Evolutionary conservation across 164 flowering plant genomes (phyloP).

Genomic region (Aristolochia fimbriata): DNA sequence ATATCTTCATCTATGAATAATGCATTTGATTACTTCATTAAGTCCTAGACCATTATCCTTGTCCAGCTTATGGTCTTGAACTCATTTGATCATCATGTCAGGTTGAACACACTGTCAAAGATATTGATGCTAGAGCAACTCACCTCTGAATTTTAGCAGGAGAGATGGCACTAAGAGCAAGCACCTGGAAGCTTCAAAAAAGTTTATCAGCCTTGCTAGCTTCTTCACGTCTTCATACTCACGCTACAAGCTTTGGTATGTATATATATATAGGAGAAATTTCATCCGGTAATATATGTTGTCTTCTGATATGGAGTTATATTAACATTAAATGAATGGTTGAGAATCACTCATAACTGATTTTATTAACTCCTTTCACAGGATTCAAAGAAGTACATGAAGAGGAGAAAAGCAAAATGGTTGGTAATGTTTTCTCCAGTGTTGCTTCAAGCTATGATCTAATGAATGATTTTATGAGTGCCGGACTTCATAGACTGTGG

Average conservation of each 20-base stretch:
- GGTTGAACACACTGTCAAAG: too few species aligned
- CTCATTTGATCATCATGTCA: too few species aligned
- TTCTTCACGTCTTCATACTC: slow-evolving; percentile 47
- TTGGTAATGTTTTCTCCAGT: slow-evolving; percentile 75
- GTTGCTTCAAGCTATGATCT: slow-evolving; percentile 90
- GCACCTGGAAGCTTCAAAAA: slow-evolving; percentile 16
- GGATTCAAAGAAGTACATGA: slow-evolving; percentile 86
- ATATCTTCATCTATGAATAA: too few species aligned
- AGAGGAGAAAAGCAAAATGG: slow-evolving; percentile 79
- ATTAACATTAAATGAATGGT: background rate
- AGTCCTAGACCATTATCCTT: too few species aligned
- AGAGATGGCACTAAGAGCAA: slow-evolving; percentile 25
- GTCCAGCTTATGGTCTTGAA: too few species aligned
- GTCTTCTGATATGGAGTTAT: background rate
- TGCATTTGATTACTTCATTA: too few species aligned
- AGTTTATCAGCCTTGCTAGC: slow-evolving; percentile 19
- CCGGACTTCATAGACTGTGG: slow-evolving; percentile 87
- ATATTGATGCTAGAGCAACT: too few species aligned
- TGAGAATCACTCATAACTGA: background rate
- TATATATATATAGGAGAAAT: background rate
- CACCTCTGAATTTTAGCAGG: background rate
- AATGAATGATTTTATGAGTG: slow-evolving; percentile 99
- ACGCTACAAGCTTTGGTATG: slow-evolving; percentile 76
- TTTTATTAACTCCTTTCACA: slow-evolving; percentile 15
- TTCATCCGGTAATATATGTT: background rate